Percentiles rank a stretch among this genome's conserved stretches.
These are phyloP conservation scores for Hypsizygus marmoreus DNA, from an alignment of 768 basidiomycete species.

Conservation along the genomic window DNA sequence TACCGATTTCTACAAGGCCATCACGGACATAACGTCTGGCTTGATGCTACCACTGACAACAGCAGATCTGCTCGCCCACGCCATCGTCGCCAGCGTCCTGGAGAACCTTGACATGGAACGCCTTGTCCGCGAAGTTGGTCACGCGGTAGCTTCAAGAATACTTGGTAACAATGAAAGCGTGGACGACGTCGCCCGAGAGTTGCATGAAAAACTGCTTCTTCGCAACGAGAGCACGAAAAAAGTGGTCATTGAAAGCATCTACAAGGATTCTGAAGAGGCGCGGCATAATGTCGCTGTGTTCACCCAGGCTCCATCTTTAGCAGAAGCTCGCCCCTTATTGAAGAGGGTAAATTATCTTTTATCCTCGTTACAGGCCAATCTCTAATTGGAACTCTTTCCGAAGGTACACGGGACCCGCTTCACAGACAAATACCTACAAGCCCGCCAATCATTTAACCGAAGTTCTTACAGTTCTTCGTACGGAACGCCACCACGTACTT, in stretches of 20 bases:
- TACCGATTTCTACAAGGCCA: conserved; percentile 92
- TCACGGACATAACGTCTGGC: conserved; percentile 91
- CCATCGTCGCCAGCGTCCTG: conserved; percentile 94
- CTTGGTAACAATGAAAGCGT: conserved; percentile 93
- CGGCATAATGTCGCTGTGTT: conserved; percentile 89
- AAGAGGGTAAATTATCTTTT: conserved; percentile 61
- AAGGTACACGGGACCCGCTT: conserved; percentile 95
- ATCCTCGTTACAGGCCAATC: conserved; percentile 6
- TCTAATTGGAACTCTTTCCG: conserved; percentile 11
- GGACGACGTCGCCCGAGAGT: conserved; percentile 92
- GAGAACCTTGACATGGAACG: conserved; percentile 99
- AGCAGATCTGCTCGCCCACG: conserved; percentile 90
- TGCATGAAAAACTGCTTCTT: conserved; percentile 88
- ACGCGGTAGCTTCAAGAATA: conserved; percentile 90
- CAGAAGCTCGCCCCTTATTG: conserved; percentile 74
- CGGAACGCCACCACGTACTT: conserved; percentile 44
- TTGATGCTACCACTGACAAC: conserved; percentile 96
- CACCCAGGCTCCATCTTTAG: conserved; percentile 66
- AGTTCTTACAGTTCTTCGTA: conserved; percentile 55
- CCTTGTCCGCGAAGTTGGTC: conserved; percentile 90
- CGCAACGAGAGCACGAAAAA: conserved; percentile 97
- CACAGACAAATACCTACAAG: conserved; percentile 92
- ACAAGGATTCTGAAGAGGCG: conserved; percentile 87
- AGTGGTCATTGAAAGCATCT: conserved; percentile 94
- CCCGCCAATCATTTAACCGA: conserved; percentile 60